Evolutionary conservation across 1,284 basidiomycete species (phyloP).

Genomic region (Sporisorium exsertum): DNA sequence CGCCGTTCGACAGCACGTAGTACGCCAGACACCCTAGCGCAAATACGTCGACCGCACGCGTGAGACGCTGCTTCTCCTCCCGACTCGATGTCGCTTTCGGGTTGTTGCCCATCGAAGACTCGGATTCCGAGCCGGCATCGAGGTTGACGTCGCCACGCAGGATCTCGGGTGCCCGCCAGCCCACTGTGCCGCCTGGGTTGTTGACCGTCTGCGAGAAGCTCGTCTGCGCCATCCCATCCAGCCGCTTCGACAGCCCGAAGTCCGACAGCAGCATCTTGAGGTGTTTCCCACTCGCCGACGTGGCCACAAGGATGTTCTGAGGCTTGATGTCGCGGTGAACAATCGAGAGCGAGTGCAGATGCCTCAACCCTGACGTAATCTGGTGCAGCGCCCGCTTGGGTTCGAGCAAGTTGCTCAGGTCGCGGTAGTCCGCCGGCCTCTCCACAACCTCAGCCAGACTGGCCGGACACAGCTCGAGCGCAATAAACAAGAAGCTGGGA

Average conservation of each 20-base stretch:
- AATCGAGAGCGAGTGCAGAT: conserved; percentile 93
- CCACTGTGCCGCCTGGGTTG: conserved; percentile 66
- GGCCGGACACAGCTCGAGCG: conserved; percentile 94
- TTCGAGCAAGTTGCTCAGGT: conserved; percentile 70
- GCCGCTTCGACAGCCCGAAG: conserved; percentile 67
- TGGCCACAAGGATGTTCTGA: conserved; percentile 89
- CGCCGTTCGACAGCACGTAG: conserved; percentile 66
- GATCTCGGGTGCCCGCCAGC: conserved; percentile 68
- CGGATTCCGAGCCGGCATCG: conserved; percentile 55
- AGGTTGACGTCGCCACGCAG: conserved; percentile 59
- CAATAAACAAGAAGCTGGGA: conserved; percentile 88
- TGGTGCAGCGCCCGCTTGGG: conserved; percentile 88
- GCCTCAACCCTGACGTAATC: conserved; percentile 86
- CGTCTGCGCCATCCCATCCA: conserved; percentile 65
- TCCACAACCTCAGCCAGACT: conserved; percentile 94
- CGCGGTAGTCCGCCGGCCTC: conserved; percentile 60
- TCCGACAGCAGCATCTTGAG: conserved; percentile 68
- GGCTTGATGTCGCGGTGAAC: conserved; percentile 99
- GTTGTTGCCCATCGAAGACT: conserved; percentile 50
- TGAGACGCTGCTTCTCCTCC: conserved; percentile 56
- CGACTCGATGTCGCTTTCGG: conserved; percentile 16
- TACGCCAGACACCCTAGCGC: conserved; percentile 67
- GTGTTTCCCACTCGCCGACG: conserved; percentile 45
- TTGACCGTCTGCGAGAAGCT: conserved; percentile 67
- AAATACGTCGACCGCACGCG: conserved; percentile 67